These are phyloP conservation scores for Hyphopichia homilentoma DNA, from an alignment of 805 yeast genomes.

Conservation along the genomic window DNA sequence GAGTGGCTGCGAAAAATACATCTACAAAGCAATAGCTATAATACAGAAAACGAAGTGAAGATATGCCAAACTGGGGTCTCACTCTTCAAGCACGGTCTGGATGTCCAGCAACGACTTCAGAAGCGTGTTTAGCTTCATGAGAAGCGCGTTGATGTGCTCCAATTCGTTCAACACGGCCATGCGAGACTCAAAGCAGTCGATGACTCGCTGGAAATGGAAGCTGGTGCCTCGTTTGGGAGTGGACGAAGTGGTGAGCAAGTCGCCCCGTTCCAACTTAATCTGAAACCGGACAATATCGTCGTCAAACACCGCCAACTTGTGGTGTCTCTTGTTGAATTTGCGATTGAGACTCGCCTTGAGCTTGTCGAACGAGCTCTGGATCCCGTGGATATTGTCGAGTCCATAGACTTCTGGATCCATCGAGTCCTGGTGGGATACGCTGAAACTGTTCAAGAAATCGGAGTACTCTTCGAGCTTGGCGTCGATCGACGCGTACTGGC, in stretches of 20 bases:
- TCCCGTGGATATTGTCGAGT: conserved; percentile 3
- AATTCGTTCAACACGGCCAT: conserved; percentile 10
- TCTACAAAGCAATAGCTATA: no score
- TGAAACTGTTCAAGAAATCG: conserved; percentile 4
- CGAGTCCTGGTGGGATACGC: conserved; percentile 1
- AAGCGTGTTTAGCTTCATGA: conserved; percentile 8
- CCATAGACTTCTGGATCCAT: background rate
- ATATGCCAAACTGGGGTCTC: no score
- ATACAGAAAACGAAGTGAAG: no score
- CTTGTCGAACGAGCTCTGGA: conserved; percentile 7
- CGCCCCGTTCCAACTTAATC: conserved; percentile 3
- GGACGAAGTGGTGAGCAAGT: no score
- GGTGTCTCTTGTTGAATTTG: conserved; percentile 9
- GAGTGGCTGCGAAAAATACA: no score
- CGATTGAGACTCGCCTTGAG: conserved; percentile 7
- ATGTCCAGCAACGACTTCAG: conserved; percentile 5
- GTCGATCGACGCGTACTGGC: conserved; percentile 1
- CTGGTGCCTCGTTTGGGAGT: no score
- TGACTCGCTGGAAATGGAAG: conserved; percentile 3
- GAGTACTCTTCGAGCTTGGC: conserved; percentile 9
- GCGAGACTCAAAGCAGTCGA: conserved; percentile 11
- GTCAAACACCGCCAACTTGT: conserved; percentile 8
- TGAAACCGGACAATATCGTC: conserved; percentile 5
- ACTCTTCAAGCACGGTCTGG: no score
- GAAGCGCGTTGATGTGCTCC: conserved; percentile 9